phyloP scores from a whole-genome alignment of 345 rosid species.

The Melaleuca alternifolia region DNA sequence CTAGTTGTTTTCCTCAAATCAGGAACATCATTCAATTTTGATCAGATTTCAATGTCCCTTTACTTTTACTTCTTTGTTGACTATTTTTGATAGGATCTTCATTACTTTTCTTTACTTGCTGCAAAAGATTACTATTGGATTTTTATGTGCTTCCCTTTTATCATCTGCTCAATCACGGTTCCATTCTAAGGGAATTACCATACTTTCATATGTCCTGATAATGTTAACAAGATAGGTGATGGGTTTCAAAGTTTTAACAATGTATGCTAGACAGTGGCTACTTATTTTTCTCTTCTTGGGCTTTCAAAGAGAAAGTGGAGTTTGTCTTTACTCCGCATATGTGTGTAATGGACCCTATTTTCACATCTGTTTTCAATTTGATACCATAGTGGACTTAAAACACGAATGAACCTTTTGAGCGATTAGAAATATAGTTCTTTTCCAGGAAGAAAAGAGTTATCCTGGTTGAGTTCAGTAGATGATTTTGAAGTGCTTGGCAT shows the following conservation, averaged over 20 bases:
- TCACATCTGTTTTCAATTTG: background rate
- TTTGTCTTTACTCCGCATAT: background rate
- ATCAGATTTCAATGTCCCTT: background rate
- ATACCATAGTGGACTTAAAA: background rate
- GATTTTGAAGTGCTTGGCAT: background rate
- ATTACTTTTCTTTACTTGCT: background rate
- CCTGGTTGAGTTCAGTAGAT: background rate
- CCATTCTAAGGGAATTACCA: background rate
- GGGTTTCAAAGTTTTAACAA: background rate
- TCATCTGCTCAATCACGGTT: background rate
- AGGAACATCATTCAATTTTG: background rate
- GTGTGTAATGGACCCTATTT: background rate
- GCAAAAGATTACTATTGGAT: background rate
- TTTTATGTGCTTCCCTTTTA: background rate
- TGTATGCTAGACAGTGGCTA: background rate
- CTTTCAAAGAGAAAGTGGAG: background rate
- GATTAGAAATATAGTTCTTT: background rate
- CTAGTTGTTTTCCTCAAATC: background rate
- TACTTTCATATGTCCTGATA: background rate
- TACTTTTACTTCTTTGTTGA: background rate
- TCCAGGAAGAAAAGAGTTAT: background rate
- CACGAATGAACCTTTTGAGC: background rate
- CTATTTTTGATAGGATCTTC: background rate
- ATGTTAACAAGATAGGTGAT: background rate
- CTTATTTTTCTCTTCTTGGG: background rate